phyloP scores from a whole-genome alignment of 2,329 filamentous ascomycete species.

The Pseudogymnoascus sp. region DNA sequence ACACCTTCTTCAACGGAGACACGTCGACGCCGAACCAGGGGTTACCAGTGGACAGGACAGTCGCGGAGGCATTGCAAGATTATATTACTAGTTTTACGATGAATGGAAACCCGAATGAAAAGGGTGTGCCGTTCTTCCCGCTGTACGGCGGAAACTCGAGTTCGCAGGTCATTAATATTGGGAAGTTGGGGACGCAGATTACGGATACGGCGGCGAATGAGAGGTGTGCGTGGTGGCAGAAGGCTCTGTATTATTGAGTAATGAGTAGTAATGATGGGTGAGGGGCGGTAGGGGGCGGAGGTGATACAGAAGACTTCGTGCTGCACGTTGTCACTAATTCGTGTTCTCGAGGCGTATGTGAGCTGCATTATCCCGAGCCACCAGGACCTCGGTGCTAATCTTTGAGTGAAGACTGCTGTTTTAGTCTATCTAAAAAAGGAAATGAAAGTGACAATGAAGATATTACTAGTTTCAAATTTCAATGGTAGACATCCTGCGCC shows the following conservation, averaged over 20 bases:
- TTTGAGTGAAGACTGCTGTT: no score
- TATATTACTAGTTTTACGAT: conserved; percentile 31
- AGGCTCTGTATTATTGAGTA: conserved; percentile 18
- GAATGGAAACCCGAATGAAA: conserved; percentile 28
- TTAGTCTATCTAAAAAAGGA: no score
- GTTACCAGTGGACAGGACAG: conserved; percentile 23
- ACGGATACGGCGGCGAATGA: conserved; percentile 25
- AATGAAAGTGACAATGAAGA: no score
- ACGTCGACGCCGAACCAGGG: conserved; percentile 21
- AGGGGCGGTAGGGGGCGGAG: background rate
- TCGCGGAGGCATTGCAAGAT: conserved; percentile 31
- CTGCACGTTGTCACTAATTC: no score
- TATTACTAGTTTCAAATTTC: no score
- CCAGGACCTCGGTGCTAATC: no score
- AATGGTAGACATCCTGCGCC: background rate
- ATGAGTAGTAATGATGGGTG: background rate
- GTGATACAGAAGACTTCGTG: background rate
- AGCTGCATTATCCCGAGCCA: no score
- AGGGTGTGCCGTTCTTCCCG: conserved; percentile 19
- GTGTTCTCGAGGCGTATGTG: no score
- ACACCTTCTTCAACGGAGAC: conserved; percentile 42
- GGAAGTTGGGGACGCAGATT: conserved; percentile 15
- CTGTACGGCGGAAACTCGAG: conserved; percentile 19
- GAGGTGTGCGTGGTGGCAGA: conserved; percentile 31
- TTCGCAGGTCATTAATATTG: conserved; percentile 15